Conservation (phyloP, 805 yeast genomes). For the Nakazawaea peltata region DNA sequence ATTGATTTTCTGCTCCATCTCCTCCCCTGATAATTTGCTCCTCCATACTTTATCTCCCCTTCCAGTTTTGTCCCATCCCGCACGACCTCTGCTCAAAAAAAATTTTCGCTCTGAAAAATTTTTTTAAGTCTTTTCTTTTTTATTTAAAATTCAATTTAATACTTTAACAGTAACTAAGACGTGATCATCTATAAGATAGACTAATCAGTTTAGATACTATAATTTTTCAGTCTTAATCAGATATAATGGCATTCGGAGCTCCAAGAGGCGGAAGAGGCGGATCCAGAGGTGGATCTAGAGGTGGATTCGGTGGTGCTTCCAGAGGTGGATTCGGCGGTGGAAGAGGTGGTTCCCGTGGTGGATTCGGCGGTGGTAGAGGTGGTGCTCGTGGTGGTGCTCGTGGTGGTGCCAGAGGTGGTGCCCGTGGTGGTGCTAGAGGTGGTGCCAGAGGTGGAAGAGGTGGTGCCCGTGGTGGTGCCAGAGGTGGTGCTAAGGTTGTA, state of each 20-base stretch:
- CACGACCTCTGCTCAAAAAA: too few species aligned
- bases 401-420: constrained; percentile 42
- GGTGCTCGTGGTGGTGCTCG: constrained; percentile 26
- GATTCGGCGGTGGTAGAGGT: constrained; percentile 7
- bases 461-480: constrained; percentile 76
- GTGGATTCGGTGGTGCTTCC: constrained; percentile 8
- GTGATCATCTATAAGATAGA: too few species aligned
- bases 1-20: too few species aligned
- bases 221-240: background rate
- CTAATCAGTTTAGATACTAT: too few species aligned
- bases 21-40: too few species aligned
- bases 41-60: too few species aligned
- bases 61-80: too few species aligned
- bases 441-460: constrained; percentile 41
- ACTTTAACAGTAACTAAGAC: background rate
- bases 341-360: constrained; percentile 8
- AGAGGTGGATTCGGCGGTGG: constrained; percentile 8
- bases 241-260: constrained; percentile 10
- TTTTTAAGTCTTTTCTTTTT: background rate
- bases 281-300: constrained; percentile 7
- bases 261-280: constrained; percentile 11
- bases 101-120: too few species aligned
- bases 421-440: constrained; percentile 38
- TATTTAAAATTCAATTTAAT: background rate
- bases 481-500: constrained; percentile 92